These are phyloP conservation scores for Aspergillus puulaauensis DNA, from an alignment of 2,329 filamentous ascomycete genomes.

Conservation along the genomic window DNA sequence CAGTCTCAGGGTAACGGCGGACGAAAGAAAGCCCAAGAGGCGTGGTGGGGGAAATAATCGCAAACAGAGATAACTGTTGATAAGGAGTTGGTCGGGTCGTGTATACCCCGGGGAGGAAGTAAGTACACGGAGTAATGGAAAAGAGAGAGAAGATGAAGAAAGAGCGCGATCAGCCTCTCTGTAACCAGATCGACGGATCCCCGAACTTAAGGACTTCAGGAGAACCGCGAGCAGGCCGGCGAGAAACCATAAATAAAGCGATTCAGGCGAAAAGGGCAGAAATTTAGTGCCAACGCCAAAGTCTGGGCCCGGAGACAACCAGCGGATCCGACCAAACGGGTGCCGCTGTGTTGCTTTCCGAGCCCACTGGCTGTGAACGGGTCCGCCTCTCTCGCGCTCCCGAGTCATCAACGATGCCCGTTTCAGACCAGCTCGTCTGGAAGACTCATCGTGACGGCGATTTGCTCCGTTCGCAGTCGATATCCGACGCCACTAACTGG, in stretches of 20 bases:
- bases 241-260: not conserved
- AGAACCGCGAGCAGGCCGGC: not conserved
- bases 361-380: not conserved
- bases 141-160: not conserved
- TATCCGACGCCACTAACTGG: too few species aligned
- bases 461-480: too few species aligned
- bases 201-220: not conserved
- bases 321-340: not conserved
- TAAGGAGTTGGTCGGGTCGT: too few species aligned
- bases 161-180: not conserved
- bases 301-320: not conserved
- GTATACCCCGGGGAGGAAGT: not conserved
- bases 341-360: not conserved
- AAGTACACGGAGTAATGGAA: not conserved
- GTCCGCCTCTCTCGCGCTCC: not conserved
- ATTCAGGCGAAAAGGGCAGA: constrained; percentile 13
- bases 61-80: not conserved
- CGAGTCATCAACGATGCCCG: not conserved
- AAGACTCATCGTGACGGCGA: not conserved
- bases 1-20: constrained; percentile 13
- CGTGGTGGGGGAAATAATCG: not conserved
- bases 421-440: not conserved
- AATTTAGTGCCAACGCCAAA: not conserved
- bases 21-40: constrained; percentile 6
- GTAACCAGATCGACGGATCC: not conserved